Conservation (phyloP, 805 yeast species). For the Lipomyces spencermartinsiae region DNA sequence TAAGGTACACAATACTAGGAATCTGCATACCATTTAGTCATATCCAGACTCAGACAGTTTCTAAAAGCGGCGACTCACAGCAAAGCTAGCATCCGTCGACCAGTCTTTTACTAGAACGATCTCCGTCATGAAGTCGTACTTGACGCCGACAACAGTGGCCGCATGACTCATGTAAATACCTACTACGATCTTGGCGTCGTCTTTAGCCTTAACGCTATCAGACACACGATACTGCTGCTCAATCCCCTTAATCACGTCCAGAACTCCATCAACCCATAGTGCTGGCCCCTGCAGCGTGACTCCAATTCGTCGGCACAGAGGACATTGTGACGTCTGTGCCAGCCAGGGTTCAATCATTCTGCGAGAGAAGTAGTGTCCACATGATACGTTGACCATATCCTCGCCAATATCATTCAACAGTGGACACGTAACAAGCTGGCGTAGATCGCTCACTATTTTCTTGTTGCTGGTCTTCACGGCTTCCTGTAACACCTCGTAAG, state of each 20-base stretch:
- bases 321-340: constrained; percentile 13
- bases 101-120: constrained; percentile 17
- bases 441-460: constrained; percentile 10
- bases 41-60: background rate
- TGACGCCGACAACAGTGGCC: constrained; percentile 24
- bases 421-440: constrained; percentile 23
- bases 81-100: constrained; percentile 17
- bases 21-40: constrained; percentile 9
- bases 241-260: constrained; percentile 25
- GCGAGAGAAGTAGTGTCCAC: constrained; percentile 28
- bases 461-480: background rate
- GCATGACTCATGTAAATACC: constrained; percentile 22
- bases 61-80: constrained; percentile 15
- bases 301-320: constrained; percentile 18
- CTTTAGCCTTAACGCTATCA: background rate
- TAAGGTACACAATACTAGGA: constrained; percentile 26
- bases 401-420: constrained; percentile 11
- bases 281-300: constrained; percentile 20
- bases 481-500: constrained; percentile 1
- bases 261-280: constrained; percentile 22
- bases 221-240: constrained; percentile 1
- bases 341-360: constrained; percentile 19
- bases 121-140: constrained; percentile 11
- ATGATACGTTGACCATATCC: constrained; percentile 28
- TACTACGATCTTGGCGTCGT: constrained; percentile 2